Conservation (phyloP, 495 filamentous ascomycete species). For the Lophiostoma macrostomum region DNA sequence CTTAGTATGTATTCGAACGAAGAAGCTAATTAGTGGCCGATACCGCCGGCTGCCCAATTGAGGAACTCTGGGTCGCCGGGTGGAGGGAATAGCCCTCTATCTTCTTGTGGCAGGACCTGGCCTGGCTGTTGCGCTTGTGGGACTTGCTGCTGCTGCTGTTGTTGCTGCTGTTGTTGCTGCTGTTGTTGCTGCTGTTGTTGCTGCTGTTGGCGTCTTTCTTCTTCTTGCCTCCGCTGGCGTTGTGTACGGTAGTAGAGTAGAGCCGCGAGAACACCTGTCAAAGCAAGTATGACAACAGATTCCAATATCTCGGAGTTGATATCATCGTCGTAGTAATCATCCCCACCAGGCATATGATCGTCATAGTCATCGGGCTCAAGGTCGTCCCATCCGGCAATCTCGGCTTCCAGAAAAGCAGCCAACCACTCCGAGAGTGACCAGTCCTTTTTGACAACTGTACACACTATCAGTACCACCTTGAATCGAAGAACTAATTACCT, state of each 20-base stretch:
- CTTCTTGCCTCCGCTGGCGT: slow-evolving; percentile 45
- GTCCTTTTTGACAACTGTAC: slow-evolving; percentile 59
- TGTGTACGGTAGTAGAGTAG: slow-evolving; percentile 83
- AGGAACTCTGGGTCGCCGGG: slow-evolving; percentile 68
- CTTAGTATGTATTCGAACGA: neutral
- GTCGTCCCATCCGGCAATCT: slow-evolving; percentile 57
- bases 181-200: slow-evolving; percentile 36
- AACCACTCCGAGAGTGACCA: slow-evolving; percentile 83
- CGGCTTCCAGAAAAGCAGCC: slow-evolving; percentile 74
- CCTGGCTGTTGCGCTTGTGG: slow-evolving; percentile 36
- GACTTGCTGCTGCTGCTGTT: slow-evolving; percentile 25
- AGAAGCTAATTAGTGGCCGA: slow-evolving; percentile 58
- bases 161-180: slow-evolving; percentile 18
- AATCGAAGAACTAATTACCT: slow-evolving; percentile 35
- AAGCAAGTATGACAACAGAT: slow-evolving; percentile 73
- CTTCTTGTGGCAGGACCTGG: slow-evolving; percentile 48
- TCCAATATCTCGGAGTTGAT: slow-evolving; percentile 78
- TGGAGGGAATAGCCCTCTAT: slow-evolving; percentile 68
- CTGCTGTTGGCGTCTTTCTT: slow-evolving; percentile 45
- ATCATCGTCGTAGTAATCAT: slow-evolving; percentile 65
- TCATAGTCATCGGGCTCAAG: slow-evolving; percentile 52
- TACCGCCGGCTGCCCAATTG: slow-evolving; percentile 72
- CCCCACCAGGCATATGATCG: slow-evolving; percentile 47
- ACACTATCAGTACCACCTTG: slow-evolving; percentile 12
- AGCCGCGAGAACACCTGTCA: slow-evolving; percentile 70